Base-by-base conservation (phyloP, 257 asterid genomes). In the Orobanche coerulescens region DNA sequence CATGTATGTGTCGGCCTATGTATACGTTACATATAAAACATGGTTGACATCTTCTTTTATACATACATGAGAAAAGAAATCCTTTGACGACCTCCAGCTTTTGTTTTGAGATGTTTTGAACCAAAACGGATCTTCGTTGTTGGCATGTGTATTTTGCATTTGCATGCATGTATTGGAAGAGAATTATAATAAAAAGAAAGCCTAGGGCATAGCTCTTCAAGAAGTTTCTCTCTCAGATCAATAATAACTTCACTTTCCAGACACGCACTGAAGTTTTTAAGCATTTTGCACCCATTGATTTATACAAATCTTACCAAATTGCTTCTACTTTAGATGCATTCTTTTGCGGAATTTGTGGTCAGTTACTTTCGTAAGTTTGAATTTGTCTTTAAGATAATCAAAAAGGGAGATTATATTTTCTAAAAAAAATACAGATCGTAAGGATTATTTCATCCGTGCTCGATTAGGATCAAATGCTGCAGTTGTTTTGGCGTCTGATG, bases 181-280 rank as follows among this genome's bases (percentile, higher is more conserved):
- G 59, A 43, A 65, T 58, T 1, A 2, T 1, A 2, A 0, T 2
- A 9, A 11, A 26, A 43, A 19, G 22, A 42, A 16, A 49, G 12
- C 20, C 56, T 36, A 6, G 13, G 9, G 9, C 13, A 5, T 36
- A 36, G 42, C 42, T 10, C 9, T 10, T 33, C 52, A 20, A 16
- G 28, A 49, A 6, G 15, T 59, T 53, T 64, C 58, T 50, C n/a
- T 8, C 42, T 64, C 64, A 4, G 22, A 65, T 58, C 46, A 71
- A 70, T 30, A 4, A 19, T 40, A 15, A 23, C 52, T 2, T 66
- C 70, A 64, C 66, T 50, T 63, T 53, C 74, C 69, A 14, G 74
- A 64, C 64, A 31, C 7, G 10, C 26, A 12, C 7, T 34, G 3
- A 36, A 36, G 42, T 11, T 42, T 42, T 42, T 42, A 14, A 13